Conservation (phyloP, 345 rosid genomes). For the Geranium brycei region DNA sequence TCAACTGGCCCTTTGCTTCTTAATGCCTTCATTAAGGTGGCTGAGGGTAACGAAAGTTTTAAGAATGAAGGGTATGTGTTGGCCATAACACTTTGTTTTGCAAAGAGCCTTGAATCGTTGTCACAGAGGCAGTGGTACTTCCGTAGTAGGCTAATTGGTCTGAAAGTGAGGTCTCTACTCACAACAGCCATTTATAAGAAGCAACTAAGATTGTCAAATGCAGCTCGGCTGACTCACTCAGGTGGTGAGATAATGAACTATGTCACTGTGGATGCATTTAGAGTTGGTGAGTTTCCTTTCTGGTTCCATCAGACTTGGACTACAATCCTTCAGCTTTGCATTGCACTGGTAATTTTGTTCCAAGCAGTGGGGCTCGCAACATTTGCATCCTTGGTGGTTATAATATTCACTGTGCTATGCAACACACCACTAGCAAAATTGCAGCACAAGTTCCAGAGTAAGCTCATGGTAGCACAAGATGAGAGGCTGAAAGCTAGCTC, state of each 20-base stretch:
- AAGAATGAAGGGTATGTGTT: slow-evolving; percentile 62
- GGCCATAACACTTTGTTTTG: slow-evolving; percentile 44
- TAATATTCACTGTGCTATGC: slow-evolving; percentile 60
- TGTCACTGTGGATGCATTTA: slow-evolving; percentile 81
- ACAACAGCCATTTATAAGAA: slow-evolving; percentile 76
- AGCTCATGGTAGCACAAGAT: slow-evolving; percentile 72
- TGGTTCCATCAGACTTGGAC: slow-evolving; percentile 98
- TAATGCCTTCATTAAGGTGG: slow-evolving; percentile 79
- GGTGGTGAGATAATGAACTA: slow-evolving; percentile 88
- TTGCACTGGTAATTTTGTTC: slow-evolving; percentile 63
- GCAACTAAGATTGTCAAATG: slow-evolving; percentile 64
- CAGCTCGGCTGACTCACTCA: slow-evolving; percentile 63
- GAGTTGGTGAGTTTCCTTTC: slow-evolving; percentile 87
- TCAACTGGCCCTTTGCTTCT: slow-evolving; percentile 80
- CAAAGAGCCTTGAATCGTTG: slow-evolving; percentile 64
- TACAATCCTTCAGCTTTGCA: slow-evolving; percentile 66
- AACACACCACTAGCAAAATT: slow-evolving; percentile 88
- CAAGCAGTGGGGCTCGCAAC: slow-evolving; percentile 81
- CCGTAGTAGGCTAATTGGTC: slow-evolving; percentile 64
- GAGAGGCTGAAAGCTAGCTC: slow-evolving; percentile 64
- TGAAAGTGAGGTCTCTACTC: slow-evolving; percentile 64
- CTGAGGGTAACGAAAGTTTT: slow-evolving; percentile 59
- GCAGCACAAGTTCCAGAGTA: slow-evolving; percentile 71
- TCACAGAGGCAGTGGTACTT: slow-evolving; percentile 93
- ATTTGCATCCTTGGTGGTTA: slow-evolving; percentile 61